These are phyloP conservation scores for Saccharomycopsis schoenii DNA, from an alignment of 805 yeast species.

Conservation along the genomic window DNA sequence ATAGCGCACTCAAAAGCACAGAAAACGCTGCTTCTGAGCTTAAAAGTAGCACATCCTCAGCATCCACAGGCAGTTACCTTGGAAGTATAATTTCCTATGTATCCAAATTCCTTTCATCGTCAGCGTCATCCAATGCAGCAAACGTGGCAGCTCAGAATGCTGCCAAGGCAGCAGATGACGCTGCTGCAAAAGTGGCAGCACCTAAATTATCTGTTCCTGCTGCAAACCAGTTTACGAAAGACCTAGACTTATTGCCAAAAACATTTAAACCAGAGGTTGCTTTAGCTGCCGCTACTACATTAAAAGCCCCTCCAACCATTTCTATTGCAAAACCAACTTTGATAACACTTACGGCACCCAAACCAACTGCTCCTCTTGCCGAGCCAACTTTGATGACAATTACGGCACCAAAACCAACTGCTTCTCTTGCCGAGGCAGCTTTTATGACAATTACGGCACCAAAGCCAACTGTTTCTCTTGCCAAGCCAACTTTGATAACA, in stretches of 20 bases:
- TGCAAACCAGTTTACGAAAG: background rate
- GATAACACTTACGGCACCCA: background rate
- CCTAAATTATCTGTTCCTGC: background rate
- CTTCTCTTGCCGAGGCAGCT: background rate
- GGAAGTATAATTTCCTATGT: slow-evolving; percentile 1
- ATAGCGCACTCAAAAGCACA: background rate
- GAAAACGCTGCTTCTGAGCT: background rate
- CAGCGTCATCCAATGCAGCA: background rate
- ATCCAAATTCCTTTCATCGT: slow-evolving; percentile 2
- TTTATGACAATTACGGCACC: background rate
- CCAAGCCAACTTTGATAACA: background rate
- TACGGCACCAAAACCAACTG: background rate
- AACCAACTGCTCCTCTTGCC: background rate
- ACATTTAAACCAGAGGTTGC: background rate
- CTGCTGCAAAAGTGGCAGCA: background rate
- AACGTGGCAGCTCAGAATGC: background rate
- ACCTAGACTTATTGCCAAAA: background rate
- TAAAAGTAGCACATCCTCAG: background rate
- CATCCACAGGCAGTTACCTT: background rate
- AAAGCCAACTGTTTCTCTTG: background rate
- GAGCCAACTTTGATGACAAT: background rate
- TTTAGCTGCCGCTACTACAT: background rate
- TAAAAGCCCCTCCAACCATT: background rate
- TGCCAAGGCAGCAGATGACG: background rate
- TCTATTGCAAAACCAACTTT: background rate